Percentiles rank a stretch among this genome's conserved stretches.
Conservation (phyloP, 1,139 yeast genomes). For the Protomyces inouyei region DNA sequence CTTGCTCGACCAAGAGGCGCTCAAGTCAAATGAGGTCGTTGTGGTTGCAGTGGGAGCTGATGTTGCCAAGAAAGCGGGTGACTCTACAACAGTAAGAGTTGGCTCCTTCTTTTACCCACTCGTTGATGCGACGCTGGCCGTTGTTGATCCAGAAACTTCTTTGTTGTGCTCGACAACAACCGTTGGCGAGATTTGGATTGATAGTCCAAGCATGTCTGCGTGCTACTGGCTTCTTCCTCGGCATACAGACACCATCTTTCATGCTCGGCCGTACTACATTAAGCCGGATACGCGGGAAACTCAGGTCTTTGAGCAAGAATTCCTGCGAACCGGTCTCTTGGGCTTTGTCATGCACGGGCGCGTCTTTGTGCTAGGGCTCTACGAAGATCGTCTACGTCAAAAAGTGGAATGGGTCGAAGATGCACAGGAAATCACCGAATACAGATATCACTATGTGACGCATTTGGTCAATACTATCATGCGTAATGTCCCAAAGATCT, state of each 20-base stretch:
- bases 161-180: conserved; percentile 62
- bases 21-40: conserved; percentile 71
- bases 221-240: conserved; percentile 73
- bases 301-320: conserved; percentile 44
- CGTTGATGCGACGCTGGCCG: conserved; percentile 88
- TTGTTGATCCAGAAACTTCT: conserved; percentile 87
- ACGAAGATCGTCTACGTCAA: conserved; percentile 88
- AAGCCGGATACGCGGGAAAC: conserved; percentile 17
- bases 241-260: conserved; percentile 73
- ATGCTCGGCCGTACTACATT: conserved; percentile 48
- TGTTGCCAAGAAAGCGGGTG: conserved; percentile 35
- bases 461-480: conserved; percentile 78
- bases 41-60: conserved; percentile 53
- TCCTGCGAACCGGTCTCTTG: conserved; percentile 80
- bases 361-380: conserved; percentile 78
- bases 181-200: conserved; percentile 98
- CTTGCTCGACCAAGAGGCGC: conserved; percentile 71
- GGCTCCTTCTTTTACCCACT: conserved; percentile 93
- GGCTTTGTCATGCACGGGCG: conserved; percentile 87
- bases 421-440: conserved; percentile 34
- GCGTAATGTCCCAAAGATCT: conserved; percentile 71
- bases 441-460: conserved; percentile 74
- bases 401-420: conserved; percentile 38
- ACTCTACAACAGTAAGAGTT: conserved; percentile 53
- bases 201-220: conserved; percentile 79